Evolutionary conservation across 345 rosid species (phyloP).

Genomic region (Psidium friedrichsthalianum): DNA sequence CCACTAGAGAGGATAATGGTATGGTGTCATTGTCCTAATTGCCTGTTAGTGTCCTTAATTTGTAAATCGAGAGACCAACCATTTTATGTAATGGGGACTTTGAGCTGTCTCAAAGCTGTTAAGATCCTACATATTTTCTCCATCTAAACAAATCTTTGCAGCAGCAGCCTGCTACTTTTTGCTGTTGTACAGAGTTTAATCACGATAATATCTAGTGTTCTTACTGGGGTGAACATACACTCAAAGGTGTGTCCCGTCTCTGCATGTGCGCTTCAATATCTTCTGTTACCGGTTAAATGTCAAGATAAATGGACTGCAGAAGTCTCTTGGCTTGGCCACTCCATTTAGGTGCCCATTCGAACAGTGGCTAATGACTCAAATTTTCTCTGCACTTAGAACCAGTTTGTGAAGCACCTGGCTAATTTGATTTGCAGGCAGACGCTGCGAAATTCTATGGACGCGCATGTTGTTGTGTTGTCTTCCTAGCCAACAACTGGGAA

Average conservation of each 20-base stretch:
- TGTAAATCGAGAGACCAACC: neutral
- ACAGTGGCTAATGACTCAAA: neutral
- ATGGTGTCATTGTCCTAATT: neutral
- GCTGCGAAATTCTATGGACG: neutral
- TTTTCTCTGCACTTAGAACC: neutral
- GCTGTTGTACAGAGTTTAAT: neutral
- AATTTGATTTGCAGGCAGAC: neutral
- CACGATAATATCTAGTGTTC: neutral
- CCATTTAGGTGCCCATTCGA: neutral
- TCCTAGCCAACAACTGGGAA: neutral
- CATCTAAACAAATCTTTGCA: neutral
- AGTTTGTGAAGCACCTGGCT: neutral
- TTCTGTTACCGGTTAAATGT: neutral
- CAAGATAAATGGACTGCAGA: neutral
- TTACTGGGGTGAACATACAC: constrained; percentile 51
- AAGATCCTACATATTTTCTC: neutral
- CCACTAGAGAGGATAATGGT: too few relatives aligned
- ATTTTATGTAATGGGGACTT: neutral
- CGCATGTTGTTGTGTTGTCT: neutral
- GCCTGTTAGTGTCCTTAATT: neutral
- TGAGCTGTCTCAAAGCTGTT: neutral
- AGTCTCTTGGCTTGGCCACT: neutral
- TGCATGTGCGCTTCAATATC: neutral
- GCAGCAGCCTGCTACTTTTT: neutral
- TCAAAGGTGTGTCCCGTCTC: constrained; percentile 28